phyloP scores from a whole-genome alignment of 768 basidiomycete genomes.

The Phanerochaete carnosa region DNA sequence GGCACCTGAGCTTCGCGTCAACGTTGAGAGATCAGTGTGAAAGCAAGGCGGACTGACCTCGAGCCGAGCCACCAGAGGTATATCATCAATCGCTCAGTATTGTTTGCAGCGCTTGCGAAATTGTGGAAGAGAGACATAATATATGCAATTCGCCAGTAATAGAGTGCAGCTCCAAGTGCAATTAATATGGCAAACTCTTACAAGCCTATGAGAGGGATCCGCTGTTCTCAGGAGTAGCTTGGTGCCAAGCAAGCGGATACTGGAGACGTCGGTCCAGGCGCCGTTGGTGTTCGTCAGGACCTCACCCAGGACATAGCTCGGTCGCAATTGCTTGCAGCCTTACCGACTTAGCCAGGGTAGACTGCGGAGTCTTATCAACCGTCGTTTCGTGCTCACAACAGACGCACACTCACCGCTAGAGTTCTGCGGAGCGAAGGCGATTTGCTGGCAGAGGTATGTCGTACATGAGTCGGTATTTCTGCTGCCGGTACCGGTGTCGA shows the following conservation, averaged over 20 bases:
- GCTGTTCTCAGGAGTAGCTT: too few relatives aligned
- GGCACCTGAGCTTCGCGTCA: too few relatives aligned
- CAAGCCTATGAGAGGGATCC: too few relatives aligned
- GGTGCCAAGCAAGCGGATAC: slow-evolving; percentile 21
- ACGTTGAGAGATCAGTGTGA: too few relatives aligned
- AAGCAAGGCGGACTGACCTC: too few relatives aligned
- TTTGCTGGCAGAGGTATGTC: slow-evolving; percentile 41
- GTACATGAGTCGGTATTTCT: slow-evolving; percentile 48
- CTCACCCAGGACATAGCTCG: slow-evolving; percentile 32
- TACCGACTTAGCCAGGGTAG: slow-evolving; percentile 54
- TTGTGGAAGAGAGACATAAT: too few relatives aligned
- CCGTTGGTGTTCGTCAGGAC: slow-evolving; percentile 26
- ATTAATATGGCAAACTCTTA: too few relatives aligned
- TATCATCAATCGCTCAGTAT: too few relatives aligned
- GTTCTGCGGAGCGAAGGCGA: slow-evolving; percentile 43
- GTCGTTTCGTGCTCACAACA: slow-evolving; percentile 2
- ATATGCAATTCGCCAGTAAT: too few relatives aligned
- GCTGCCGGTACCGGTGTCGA: slow-evolving; percentile 62
- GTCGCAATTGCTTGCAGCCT: slow-evolving; percentile 53
- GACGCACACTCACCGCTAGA: slow-evolving; percentile 37
- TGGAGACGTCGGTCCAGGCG: slow-evolving; percentile 37
- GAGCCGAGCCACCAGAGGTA: too few relatives aligned
- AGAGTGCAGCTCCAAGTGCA: too few relatives aligned
- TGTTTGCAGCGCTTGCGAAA: too few relatives aligned
- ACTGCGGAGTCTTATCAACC: slow-evolving; percentile 24